Evolutionary conservation across 164 flowering plant species (phyloP).

Genomic region (Berberis vulgaris): DNA sequence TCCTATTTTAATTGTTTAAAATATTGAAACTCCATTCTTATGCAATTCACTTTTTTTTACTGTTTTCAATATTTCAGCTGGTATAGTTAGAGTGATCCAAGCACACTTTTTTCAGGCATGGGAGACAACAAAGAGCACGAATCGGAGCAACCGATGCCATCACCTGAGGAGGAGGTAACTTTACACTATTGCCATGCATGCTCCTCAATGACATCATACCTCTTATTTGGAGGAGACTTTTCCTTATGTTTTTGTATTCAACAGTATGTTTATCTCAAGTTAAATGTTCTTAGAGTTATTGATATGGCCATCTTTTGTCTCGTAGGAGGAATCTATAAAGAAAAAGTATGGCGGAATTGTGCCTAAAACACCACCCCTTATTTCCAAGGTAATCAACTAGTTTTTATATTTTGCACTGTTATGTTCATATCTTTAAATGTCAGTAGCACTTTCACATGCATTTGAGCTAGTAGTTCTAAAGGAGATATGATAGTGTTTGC

Average conservation of each 20-base stretch:
- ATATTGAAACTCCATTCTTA: too few species aligned
- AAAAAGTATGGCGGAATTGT: conserved; percentile 78
- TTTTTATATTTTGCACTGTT: too few species aligned
- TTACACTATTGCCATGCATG: neutral
- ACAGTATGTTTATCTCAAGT: neutral
- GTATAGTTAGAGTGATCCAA: too few species aligned
- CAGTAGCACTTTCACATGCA: neutral
- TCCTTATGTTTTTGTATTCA: neutral
- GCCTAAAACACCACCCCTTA: conserved; percentile 70
- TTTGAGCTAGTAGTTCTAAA: neutral
- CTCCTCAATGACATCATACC: neutral
- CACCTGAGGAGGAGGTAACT: conserved; percentile 31
- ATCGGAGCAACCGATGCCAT: conserved; percentile 14
- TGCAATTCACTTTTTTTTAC: too few species aligned
- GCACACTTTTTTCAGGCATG: conserved; percentile 2
- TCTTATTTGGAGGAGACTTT: neutral
- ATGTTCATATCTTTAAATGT: neutral
- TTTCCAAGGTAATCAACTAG: conserved; percentile 47
- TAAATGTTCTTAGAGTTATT: neutral
- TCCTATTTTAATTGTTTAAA: too few species aligned
- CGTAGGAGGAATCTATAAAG: conserved; percentile 60
- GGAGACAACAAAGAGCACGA: conserved; percentile 8
- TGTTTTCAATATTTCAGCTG: too few species aligned
- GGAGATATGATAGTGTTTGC: neutral
- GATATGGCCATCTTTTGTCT: conserved; percentile 1